phyloP scores from a whole-genome alignment of 129 eudicot genomes.

The Flaveria linearis region DNA sequence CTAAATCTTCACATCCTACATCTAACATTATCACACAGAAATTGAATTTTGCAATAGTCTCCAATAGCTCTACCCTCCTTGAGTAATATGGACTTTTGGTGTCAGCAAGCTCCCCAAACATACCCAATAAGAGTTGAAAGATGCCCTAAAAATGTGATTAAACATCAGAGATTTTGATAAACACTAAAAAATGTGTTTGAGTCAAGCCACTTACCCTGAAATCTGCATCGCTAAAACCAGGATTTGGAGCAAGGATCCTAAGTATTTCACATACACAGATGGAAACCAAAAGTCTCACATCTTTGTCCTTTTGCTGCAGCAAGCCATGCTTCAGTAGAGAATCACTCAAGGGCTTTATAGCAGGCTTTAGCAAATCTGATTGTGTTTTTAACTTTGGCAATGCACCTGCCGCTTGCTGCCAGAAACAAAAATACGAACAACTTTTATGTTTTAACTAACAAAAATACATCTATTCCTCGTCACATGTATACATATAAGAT shows the following conservation, averaged over 20 bases:
- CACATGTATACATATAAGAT: not conserved
- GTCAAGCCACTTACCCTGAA: slow-evolving; percentile 53
- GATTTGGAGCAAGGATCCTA: slow-evolving; percentile 86
- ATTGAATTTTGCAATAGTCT: slow-evolving; percentile 68
- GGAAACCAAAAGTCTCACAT: slow-evolving; percentile 76
- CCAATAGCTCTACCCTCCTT: slow-evolving; percentile 67
- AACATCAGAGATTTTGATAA: slow-evolving; percentile 21
- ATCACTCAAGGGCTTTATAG: slow-evolving; percentile 74
- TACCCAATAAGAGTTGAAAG: slow-evolving; percentile 67
- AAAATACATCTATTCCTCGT: not conserved
- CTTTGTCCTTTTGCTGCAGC: slow-evolving; percentile 81
- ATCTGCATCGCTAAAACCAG: slow-evolving; percentile 58
- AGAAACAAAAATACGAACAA: slow-evolving; percentile 16
- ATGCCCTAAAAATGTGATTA: slow-evolving; percentile 52
- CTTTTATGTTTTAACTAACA: not conserved
- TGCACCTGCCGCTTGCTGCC: slow-evolving; percentile 75
- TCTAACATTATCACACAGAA: slow-evolving; percentile 84
- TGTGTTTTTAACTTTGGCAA: slow-evolving; percentile 61
- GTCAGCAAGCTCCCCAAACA: slow-evolving; percentile 77
- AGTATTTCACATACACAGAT: slow-evolving; percentile 81
- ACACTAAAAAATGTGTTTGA: not conserved
- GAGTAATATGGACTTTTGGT: slow-evolving; percentile 63
- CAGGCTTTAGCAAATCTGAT: slow-evolving; percentile 46
- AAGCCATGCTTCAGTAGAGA: slow-evolving; percentile 75
- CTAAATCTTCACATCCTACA: slow-evolving; percentile 68